These are phyloP conservation scores for Phellinidium pouzarii DNA, from an alignment of 1,284 basidiomycete species.

Conservation along the genomic window DNA sequence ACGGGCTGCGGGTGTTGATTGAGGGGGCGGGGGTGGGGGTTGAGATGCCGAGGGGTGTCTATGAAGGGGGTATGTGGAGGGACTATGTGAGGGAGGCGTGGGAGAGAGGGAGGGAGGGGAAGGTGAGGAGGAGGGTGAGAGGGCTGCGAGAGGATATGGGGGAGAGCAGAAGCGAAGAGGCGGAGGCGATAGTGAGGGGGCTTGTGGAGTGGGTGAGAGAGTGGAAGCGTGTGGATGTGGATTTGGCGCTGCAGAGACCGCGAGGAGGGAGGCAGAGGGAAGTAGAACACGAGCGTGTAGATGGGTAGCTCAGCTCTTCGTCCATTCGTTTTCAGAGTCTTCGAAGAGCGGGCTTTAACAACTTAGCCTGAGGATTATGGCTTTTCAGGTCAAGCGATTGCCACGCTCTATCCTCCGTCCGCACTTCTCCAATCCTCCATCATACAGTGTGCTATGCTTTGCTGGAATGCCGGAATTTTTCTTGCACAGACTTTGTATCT, in stretches of 20 bases:
- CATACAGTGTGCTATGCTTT: no score
- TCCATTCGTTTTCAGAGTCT: no score
- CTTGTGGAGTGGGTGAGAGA: constrained; percentile 45
- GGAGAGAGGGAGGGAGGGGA: constrained; percentile 37
- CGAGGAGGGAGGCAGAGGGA: neutral
- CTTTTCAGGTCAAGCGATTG: no score
- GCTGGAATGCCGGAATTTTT: no score
- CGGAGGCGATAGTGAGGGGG: constrained; percentile 40
- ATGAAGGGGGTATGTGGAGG: constrained; percentile 69
- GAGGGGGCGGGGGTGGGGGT: constrained; percentile 54
- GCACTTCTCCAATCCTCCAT: no score
- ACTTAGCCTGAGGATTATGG: no score
- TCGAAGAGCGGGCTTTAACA: no score
- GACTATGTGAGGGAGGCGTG: constrained; percentile 49
- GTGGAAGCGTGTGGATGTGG: constrained; percentile 23
- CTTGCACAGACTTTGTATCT: no score
- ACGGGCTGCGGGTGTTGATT: constrained; percentile 61
- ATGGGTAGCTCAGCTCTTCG: no score
- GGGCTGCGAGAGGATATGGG: constrained; percentile 25
- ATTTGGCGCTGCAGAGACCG: neutral
- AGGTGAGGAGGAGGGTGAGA: constrained; percentile 35
- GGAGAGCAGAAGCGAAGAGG: constrained; percentile 35
- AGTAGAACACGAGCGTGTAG: neutral
- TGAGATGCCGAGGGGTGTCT: constrained; percentile 53
- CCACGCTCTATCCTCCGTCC: no score